Percentiles rank a stretch among this genome's conserved stretches.
phyloP scores from a whole-genome alignment of 768 basidiomycete species.

The Polyporus arcularius region DNA sequence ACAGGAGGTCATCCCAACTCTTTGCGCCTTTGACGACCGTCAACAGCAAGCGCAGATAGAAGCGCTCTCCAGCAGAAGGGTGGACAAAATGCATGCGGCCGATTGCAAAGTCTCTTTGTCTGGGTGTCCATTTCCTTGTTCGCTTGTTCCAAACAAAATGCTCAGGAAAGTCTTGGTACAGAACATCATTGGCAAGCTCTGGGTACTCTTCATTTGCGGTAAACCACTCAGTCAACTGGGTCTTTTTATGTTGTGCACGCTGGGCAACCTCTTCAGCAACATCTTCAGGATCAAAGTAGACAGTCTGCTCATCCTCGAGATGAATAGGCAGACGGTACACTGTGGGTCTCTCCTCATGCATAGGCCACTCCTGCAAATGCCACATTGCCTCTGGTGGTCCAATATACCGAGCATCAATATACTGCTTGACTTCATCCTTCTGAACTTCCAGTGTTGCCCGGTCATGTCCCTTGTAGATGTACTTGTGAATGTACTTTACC shows the following conservation, averaged over 20 bases:
- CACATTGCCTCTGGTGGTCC: constrained; percentile 37
- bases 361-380: constrained; percentile 31
- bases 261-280: constrained; percentile 13
- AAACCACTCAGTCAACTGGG: constrained; percentile 35
- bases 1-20: constrained; percentile 28
- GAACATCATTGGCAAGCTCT: constrained; percentile 17
- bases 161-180: constrained; percentile 43
- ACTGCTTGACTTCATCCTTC: constrained; percentile 38
- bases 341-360: constrained; percentile 29
- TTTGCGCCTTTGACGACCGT: constrained; percentile 40
- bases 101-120: constrained; percentile 35
- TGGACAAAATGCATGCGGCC: constrained; percentile 42
- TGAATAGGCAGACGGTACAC: constrained; percentile 47
- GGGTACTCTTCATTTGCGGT: constrained; percentile 8
- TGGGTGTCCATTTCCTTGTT: constrained; percentile 31
- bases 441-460: constrained; percentile 36
- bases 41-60: constrained; percentile 43
- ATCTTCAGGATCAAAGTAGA: constrained; percentile 39
- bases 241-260: constrained; percentile 22
- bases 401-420: constrained; percentile 42
- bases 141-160: constrained; percentile 29
- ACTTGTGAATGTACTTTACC: constrained; percentile 49
- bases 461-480: constrained; percentile 52
- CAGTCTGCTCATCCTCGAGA: constrained; percentile 37
- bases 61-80: constrained; percentile 39